Evolutionary conservation across 352 stramenopile genomes (phyloP), one percentile per base, ranked within the genome.

Genomic region (Pythium utonaiense): DNA sequence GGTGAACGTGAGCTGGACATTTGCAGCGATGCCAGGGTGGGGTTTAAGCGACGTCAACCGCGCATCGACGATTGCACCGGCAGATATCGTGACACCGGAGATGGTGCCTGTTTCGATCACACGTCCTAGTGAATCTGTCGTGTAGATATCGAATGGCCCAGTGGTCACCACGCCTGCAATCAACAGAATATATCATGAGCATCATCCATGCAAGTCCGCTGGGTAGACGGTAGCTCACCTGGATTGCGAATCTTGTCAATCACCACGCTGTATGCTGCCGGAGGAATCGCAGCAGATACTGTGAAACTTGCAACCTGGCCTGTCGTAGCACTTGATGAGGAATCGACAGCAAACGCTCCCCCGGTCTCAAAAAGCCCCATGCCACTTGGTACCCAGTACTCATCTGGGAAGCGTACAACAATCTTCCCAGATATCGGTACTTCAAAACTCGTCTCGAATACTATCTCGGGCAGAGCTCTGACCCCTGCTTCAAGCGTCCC

Each of bases 11-110:
- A 89, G 56, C 22, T 71, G 59, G 27, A 79, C 68, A 16, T 57
- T 58, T 9, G 77, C 82, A 31, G 53, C 55, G 21, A 88, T 77
- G 3, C 75, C 80, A 28, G 77, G 77, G 21, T 86, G 74, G 3
- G 77, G 50, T 8, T 71, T 67, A 1, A 67, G 45, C 12, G 72
- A 58, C 8, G 47, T 59, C 21, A 89, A 57, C 1, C 52, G 40
- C 9, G 77, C 77, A 24, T 74, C 52, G 1, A 56, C 41, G 17
- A 89, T 72, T 2, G 28, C 49, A 6, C 80, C 80, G 9, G 76
- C 36, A 0, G 66, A 33, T 41, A 73, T 78, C 0, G 55, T 58
- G 27, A 88, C 36, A 13, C 75, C 72, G 22, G 24, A 22, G 12
- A 62, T 61, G 10, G 31, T 56, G 4, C 47, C 64, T 21, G 54